phyloP scores from a whole-genome alignment of 2,329 filamentous ascomycete genomes.

The Fusarium chuoi region DNA sequence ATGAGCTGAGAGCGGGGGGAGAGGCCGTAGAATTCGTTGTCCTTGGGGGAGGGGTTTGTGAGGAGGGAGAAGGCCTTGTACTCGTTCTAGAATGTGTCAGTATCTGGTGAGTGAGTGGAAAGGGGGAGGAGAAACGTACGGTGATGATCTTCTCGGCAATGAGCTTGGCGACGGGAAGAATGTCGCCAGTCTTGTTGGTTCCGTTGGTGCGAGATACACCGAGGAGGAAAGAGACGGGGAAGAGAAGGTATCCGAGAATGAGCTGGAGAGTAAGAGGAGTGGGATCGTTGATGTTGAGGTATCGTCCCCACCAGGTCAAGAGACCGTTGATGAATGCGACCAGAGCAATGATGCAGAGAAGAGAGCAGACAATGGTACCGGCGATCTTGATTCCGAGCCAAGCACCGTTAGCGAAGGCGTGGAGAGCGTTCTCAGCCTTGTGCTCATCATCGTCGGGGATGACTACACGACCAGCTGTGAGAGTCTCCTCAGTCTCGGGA shows the following conservation, averaged over 20 bases:
- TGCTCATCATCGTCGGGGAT: slow-evolving; percentile 83
- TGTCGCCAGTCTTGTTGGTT: slow-evolving; percentile 54
- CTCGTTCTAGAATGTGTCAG: slow-evolving; percentile 67
- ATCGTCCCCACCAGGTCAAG: slow-evolving; percentile 85
- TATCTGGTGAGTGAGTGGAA: background rate
- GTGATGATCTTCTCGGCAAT: slow-evolving; percentile 88
- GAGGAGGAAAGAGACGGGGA: slow-evolving; percentile 82
- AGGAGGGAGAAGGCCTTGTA: slow-evolving; percentile 77
- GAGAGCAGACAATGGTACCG: slow-evolving; percentile 80
- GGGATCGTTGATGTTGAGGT: slow-evolving; percentile 77
- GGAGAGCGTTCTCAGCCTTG: slow-evolving; percentile 80
- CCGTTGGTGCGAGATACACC: slow-evolving; percentile 69
- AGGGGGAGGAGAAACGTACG: slow-evolving; percentile 50
- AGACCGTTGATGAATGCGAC: slow-evolving; percentile 80
- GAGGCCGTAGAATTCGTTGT: slow-evolving; percentile 64
- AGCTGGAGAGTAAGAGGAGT: slow-evolving; percentile 74
- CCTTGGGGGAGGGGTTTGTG: slow-evolving; percentile 61
- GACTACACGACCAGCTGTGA: slow-evolving; percentile 83
- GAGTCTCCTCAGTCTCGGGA: slow-evolving; percentile 86
- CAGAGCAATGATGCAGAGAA: slow-evolving; percentile 86
- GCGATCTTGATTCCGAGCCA: slow-evolving; percentile 90
- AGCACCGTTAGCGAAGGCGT: slow-evolving; percentile 85
- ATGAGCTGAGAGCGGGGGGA: slow-evolving; percentile 80
- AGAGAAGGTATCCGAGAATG: slow-evolving; percentile 81
- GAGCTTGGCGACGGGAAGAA: slow-evolving; percentile 79